These are phyloP conservation scores for Neurospora discreta DNA, from an alignment of 495 filamentous ascomycete species.

Conservation along the genomic window DNA sequence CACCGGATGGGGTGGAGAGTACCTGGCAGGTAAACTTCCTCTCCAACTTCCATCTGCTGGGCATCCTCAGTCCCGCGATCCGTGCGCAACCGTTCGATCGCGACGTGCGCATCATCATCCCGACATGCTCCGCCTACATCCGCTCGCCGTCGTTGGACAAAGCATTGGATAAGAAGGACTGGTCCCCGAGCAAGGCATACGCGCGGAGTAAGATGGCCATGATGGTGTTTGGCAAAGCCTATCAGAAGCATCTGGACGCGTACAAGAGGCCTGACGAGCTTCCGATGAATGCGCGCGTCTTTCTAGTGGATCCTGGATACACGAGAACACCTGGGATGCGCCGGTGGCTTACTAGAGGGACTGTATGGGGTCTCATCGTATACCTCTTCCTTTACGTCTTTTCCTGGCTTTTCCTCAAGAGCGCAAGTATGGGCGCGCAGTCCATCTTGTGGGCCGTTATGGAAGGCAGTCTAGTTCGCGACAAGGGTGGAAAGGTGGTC, in stretches of 20 bases:
- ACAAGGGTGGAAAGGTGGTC: constrained; percentile 56
- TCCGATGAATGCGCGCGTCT: constrained; percentile 66
- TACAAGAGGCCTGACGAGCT: constrained; percentile 73
- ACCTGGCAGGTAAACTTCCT: constrained; percentile 95
- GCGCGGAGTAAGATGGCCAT: constrained; percentile 80
- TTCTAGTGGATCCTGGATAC: constrained; percentile 78
- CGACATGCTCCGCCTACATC: constrained; percentile 80
- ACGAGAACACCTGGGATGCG: constrained; percentile 76
- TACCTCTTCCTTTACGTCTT: constrained; percentile 72
- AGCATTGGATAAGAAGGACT: constrained; percentile 33
- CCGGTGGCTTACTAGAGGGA: constrained; percentile 74
- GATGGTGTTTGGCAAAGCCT: constrained; percentile 76
- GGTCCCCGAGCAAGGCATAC: constrained; percentile 50
- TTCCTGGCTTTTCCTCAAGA: constrained; percentile 84
- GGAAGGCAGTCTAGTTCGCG: constrained; percentile 57
- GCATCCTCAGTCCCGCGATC: constrained; percentile 78
- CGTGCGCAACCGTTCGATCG: constrained; percentile 84
- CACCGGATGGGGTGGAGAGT: constrained; percentile 69
- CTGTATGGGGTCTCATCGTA: constrained; percentile 64
- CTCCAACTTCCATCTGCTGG: constrained; percentile 87
- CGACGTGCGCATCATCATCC: constrained; percentile 79
- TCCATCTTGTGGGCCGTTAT: constrained; percentile 76
- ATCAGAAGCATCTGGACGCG: constrained; percentile 75
- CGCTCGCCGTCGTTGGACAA: constrained; percentile 48
- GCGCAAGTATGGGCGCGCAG: constrained; percentile 69